Conservation (phyloP, 2,329 filamentous ascomycete genomes). For the Alternaria incomplexa region DNA sequence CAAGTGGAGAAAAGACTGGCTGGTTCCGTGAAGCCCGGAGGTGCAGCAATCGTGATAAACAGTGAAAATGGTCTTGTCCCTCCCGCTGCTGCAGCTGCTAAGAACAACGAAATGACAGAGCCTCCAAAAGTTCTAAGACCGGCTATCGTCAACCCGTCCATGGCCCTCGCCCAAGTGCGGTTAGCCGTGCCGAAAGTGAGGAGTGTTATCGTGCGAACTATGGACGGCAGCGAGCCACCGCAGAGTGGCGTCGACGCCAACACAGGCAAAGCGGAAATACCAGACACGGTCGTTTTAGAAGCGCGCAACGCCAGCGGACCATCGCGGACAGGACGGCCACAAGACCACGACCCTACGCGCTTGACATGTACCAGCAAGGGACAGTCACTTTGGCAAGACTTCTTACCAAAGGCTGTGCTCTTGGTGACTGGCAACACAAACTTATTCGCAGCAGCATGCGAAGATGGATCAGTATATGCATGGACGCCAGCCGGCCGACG, state of each 20-base stretch:
- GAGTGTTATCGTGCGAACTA: constrained; percentile 78
- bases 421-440: constrained; percentile 87
- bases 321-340: constrained; percentile 63
- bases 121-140: constrained; percentile 85
- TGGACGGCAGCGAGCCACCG: constrained; percentile 68
- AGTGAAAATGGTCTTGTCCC: constrained; percentile 79
- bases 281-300: constrained; percentile 78
- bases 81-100: constrained; percentile 63
- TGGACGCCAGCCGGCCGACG: constrained; percentile 93
- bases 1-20: constrained; percentile 65
- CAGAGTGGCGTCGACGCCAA: constrained; percentile 51
- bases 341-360: constrained; percentile 80
- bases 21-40: constrained; percentile 67
- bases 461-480: constrained; percentile 86
- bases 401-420: constrained; percentile 83
- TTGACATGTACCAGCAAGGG: constrained; percentile 83
- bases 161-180: constrained; percentile 81
- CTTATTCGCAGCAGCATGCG: constrained; percentile 92
- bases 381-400: constrained; percentile 89
- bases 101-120: constrained; percentile 47
- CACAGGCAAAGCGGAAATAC: constrained; percentile 57
- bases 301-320: constrained; percentile 77
- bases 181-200: constrained; percentile 88
- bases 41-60: constrained; percentile 76
- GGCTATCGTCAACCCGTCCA: constrained; percentile 81